Evolutionary conservation across 176 grass and related monocot genomes (phyloP), one percentile per base, ranked within the genome.

Genomic region (Stipa capillata): DNA sequence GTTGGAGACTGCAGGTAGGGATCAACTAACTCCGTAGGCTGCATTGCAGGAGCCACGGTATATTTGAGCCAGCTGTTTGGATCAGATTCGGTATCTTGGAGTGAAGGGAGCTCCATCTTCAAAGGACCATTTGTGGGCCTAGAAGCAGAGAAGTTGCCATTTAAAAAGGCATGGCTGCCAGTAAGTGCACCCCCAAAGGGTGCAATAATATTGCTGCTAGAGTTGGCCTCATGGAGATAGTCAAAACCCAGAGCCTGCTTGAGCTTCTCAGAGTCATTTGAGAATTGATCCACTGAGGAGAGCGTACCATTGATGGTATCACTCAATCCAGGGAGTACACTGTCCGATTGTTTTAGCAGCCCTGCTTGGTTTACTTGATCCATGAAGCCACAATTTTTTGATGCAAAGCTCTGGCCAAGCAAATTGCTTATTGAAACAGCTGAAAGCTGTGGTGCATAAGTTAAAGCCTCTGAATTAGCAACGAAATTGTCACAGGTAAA

Each of bases 101-200:
- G 88, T 99, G 92, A 99, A 99, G 96, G 96, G 96, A 99, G 96
- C 96, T 99, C 96, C 87, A 85, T 88, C 96, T 99, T 92, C 90
- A 80, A 77, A 75, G 88, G 65, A 87, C 86, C 84, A 89, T 50
- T 81, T 79, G 39, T 72, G 90, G 90, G 72, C 88, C 88, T 89
- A 84, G 90, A 95, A 93, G 92, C 77, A 86, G 92, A 95, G 90
- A 89, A 85, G 53, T 76, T 99, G 90, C 90, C 92, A 91, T 91
- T 89, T 91, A 91, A 59, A 90, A 90, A 72, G 92, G 90, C 85
- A 94, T 93, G 89, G 85, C 90, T 89, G 79, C 92, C 87, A 73
- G 57, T 60, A 65, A 89, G 45, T 49, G 83, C 72, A 89, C 82
- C 67, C 31, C 65, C 80, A 61, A 76, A 88, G 80, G 90, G 89